Evolutionary conservation across 345 rosid species (phyloP).

Genomic region (Lumnitzera racemosa): DNA sequence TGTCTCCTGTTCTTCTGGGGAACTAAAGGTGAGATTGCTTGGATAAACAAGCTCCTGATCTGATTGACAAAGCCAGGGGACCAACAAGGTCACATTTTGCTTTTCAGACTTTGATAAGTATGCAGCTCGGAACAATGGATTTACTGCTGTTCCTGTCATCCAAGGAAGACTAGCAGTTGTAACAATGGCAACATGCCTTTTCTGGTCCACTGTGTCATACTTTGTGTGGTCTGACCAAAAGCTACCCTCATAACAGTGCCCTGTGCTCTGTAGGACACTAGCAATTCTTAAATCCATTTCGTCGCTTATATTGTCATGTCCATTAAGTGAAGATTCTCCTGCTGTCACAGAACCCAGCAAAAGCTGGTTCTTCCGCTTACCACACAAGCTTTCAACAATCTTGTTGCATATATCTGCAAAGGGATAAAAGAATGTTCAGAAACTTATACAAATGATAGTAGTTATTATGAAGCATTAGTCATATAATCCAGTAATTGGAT

Average conservation of each 20-base stretch:
- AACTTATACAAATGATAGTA: slow-evolving; percentile 5
- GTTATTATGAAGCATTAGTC: not conserved
- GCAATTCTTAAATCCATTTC: slow-evolving; percentile 84
- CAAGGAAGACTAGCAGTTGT: slow-evolving; percentile 99
- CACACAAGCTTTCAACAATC: slow-evolving; percentile 74
- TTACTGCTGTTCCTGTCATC: slow-evolving; percentile 99
- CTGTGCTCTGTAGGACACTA: slow-evolving; percentile 92
- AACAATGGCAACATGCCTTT: slow-evolving; percentile 91
- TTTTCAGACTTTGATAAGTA: slow-evolving; percentile 73
- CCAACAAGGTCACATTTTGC: slow-evolving; percentile 85
- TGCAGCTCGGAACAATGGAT: slow-evolving; percentile 93
- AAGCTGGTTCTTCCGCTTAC: slow-evolving; percentile 72
- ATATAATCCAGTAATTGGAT: not conserved
- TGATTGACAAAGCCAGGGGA: slow-evolving; percentile 96
- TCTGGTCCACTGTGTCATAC: slow-evolving; percentile 40
- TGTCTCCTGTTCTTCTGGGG: slow-evolving; percentile 92
- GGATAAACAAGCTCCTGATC: slow-evolving; percentile 98
- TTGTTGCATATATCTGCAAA: slow-evolving; percentile 73
- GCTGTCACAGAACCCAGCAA: slow-evolving; percentile 41
- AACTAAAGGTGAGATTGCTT: slow-evolving; percentile 68
- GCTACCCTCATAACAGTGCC: slow-evolving; percentile 87
- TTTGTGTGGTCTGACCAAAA: slow-evolving; percentile 66
- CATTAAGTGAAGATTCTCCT: slow-evolving; percentile 52
- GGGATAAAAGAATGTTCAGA: not conserved
- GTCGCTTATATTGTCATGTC: slow-evolving; percentile 45